These are phyloP conservation scores for Jimgerdemannia flammicorona DNA, from an alignment of 192 early-diverging fungal species.

Conservation along the genomic window DNA sequence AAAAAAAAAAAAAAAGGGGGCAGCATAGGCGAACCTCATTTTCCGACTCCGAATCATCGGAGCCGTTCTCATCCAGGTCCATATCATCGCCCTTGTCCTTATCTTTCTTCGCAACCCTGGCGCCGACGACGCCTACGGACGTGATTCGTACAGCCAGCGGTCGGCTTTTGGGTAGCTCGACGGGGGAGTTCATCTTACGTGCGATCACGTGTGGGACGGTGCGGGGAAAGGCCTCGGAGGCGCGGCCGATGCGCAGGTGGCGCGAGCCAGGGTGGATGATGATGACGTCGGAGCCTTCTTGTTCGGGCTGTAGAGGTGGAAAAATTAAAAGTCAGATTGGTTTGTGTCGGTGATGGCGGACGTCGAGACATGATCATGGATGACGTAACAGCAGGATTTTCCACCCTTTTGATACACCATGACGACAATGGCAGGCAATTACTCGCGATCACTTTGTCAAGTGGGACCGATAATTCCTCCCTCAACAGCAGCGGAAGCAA, in stretches of 20 bases:
- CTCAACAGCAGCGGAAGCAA: conserved; percentile 4
- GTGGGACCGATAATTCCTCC: not conserved
- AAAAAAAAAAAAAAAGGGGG: not conserved
- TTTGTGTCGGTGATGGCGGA: not conserved
- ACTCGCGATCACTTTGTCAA: not conserved
- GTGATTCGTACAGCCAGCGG: conserved; percentile 1
- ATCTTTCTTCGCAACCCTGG: conserved; percentile 14
- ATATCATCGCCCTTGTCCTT: conserved; percentile 26
- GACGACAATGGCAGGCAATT: not conserved
- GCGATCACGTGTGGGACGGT: conserved; percentile 81
- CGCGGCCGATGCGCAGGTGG: conserved; percentile 75
- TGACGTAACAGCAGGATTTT: not conserved
- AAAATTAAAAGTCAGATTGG: no score
- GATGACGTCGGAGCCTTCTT: conserved; percentile 62
- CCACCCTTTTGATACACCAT: conserved; percentile 4
- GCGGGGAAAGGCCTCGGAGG: conserved; percentile 76
- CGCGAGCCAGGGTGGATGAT: conserved; percentile 87
- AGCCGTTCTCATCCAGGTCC: conserved; percentile 23
- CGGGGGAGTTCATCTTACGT: conserved; percentile 40
- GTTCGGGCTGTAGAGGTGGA: conserved; percentile 33
- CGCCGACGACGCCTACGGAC: not conserved
- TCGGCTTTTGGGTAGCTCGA: not conserved
- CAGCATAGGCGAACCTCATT: not conserved
- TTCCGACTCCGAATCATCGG: conserved; percentile 3
- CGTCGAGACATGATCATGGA: not conserved